Percentiles rank a stretch among this genome's conserved stretches.
Conservation (phyloP, 805 yeast genomes). For the Yarrowia divulgata region DNA sequence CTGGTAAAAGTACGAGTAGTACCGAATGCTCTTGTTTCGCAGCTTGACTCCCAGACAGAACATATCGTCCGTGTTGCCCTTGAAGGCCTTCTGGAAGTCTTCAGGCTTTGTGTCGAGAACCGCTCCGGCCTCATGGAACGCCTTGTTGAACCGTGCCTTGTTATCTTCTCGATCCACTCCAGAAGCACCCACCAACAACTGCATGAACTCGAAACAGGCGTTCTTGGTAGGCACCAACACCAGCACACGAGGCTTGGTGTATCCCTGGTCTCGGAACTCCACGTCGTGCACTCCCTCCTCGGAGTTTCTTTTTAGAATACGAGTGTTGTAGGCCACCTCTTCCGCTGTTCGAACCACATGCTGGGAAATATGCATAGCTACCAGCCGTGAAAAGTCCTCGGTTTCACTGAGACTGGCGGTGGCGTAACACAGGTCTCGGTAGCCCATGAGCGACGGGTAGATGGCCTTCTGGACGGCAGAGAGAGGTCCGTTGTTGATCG, state of each 20-base stretch:
- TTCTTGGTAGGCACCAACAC: constrained; percentile 85
- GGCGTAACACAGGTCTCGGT: constrained; percentile 15
- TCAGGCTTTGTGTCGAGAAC: constrained; percentile 71
- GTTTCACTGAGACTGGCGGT: constrained; percentile 1
- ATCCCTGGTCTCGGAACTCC: constrained; percentile 91
- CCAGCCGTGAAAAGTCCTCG: constrained; percentile 25
- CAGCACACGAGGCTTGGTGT: constrained; percentile 88
- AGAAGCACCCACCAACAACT: constrained; percentile 64
- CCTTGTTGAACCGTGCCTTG: constrained; percentile 72
- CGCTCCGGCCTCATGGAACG: constrained; percentile 64
- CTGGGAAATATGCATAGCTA: constrained; percentile 34
- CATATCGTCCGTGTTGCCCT: constrained; percentile 90
- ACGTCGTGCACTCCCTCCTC: constrained; percentile 58
- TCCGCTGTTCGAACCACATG: constrained; percentile 27
- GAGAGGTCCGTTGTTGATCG: constrained; percentile 20
- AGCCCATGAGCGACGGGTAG: constrained; percentile 12
- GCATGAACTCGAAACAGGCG: constrained; percentile 72
- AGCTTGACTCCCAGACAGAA: constrained; percentile 90
- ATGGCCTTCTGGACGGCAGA: neutral
- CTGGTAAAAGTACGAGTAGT: constrained; percentile 81
- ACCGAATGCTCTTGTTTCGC: constrained; percentile 83
- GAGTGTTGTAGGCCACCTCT: constrained; percentile 17
- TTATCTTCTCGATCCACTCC: constrained; percentile 82
- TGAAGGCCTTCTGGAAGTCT: constrained; percentile 79
- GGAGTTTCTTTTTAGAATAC: constrained; percentile 42